A percentile compares a stretch with the other conserved stretches of the same genome.
phyloP scores from a whole-genome alignment of 2,329 filamentous ascomycete genomes.

The Sarocladium kiliense region DNA sequence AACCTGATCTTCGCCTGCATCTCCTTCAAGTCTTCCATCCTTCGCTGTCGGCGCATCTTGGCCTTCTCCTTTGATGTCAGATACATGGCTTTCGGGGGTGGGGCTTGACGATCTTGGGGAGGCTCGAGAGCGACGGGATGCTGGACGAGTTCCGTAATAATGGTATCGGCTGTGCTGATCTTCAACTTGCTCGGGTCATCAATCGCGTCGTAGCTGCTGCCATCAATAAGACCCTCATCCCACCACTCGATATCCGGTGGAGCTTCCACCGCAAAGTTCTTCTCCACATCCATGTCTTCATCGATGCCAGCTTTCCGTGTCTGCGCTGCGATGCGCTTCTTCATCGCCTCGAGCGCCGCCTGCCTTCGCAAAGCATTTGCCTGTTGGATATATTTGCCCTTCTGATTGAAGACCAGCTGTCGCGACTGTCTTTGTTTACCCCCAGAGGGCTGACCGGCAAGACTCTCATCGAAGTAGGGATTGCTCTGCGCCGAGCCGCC shows the following conservation, averaged over 20 bases:
- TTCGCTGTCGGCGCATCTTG: slow-evolving; percentile 81
- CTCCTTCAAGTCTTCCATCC: slow-evolving; percentile 92
- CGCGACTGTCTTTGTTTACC: slow-evolving; percentile 63
- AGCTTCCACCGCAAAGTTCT: slow-evolving; percentile 76
- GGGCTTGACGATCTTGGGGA: slow-evolving; percentile 79
- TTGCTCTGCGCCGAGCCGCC: slow-evolving; percentile 39
- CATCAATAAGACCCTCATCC: slow-evolving; percentile 82
- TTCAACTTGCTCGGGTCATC: slow-evolving; percentile 63
- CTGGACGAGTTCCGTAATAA: slow-evolving; percentile 87
- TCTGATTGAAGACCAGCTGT: slow-evolving; percentile 84
- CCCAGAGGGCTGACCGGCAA: slow-evolving; percentile 53
- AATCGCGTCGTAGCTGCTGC: slow-evolving; percentile 67
- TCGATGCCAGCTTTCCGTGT: slow-evolving; percentile 90
- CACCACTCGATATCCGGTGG: slow-evolving; percentile 96
- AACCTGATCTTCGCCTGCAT: slow-evolving; percentile 93
- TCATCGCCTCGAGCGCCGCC: slow-evolving; percentile 87
- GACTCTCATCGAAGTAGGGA: slow-evolving; percentile 74
- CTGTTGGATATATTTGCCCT: slow-evolving; percentile 96
- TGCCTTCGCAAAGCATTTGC: slow-evolving; percentile 84
- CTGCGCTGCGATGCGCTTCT: slow-evolving; percentile 83
- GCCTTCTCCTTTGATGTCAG: slow-evolving; percentile 87
- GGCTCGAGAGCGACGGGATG: slow-evolving; percentile 89
- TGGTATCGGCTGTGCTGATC: slow-evolving; percentile 71
- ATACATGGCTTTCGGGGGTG: slow-evolving; percentile 82
- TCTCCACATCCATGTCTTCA: slow-evolving; percentile 83